phyloP scores from a whole-genome alignment of 169 alveolate genomes.

The Plasmodium vivax region DNA sequence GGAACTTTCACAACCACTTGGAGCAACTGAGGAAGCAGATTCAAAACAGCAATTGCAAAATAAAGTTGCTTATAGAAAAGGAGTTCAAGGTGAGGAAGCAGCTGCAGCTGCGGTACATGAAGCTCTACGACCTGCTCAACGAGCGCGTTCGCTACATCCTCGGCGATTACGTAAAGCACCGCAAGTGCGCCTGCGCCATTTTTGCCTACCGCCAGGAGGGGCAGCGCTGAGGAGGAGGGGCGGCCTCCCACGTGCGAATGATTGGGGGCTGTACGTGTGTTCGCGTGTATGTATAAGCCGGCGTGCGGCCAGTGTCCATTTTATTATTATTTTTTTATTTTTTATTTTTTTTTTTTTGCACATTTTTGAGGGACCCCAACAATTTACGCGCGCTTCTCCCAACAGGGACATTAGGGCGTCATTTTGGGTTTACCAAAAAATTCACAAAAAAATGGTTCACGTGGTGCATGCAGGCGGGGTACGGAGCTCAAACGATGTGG shows the following conservation, averaged over 20 bases:
- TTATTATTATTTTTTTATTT: not conserved
- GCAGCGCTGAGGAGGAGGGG: not conserved
- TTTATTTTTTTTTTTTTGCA: not conserved
- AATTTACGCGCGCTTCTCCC: not conserved
- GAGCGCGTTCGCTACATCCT: constrained; percentile 52
- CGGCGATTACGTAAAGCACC: constrained; percentile 43
- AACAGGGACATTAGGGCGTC: not conserved
- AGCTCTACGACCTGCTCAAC: constrained; percentile 35
- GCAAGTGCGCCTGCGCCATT: constrained; percentile 72
- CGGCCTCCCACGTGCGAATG: not conserved
- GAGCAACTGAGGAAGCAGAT: constrained; percentile 45
- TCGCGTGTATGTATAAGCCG: not conserved
- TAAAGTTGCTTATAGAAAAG: constrained; percentile 44
- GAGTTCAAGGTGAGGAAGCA: constrained; percentile 69
- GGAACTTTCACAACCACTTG: constrained; percentile 4
- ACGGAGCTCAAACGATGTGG: not conserved
- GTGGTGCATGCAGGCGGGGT: not conserved
- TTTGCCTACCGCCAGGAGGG: constrained; percentile 67
- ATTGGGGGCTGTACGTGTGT: not conserved
- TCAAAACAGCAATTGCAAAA: constrained; percentile 60
- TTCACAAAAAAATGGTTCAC: not conserved
- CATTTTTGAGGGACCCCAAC: not conserved
- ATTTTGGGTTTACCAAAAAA: not conserved
- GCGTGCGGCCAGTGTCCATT: not conserved
- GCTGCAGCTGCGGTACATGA: constrained; percentile 39